Evolutionary conservation across 169 alveolate genomes (phyloP), one percentile per base, ranked within the genome.

Genomic region (Plasmodium chabaudi): DNA sequence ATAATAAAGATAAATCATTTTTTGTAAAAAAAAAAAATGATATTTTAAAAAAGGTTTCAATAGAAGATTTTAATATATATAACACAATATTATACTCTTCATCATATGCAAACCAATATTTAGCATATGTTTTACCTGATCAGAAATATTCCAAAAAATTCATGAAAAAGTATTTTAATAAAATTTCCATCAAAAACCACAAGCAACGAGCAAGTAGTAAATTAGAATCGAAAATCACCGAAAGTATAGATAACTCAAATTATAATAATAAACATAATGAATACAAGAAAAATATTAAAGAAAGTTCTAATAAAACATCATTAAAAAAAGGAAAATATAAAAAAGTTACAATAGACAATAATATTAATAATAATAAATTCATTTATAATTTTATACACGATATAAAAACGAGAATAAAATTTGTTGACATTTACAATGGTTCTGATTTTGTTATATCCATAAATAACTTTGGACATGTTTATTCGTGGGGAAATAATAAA

Each of bases 381-480:
- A 75, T 75, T 19, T 75, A 75, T 57, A 75, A 75, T 75, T 75
- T 75, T 75, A 75, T 75, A 63, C 69, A 61, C 51, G 88, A 75
- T 46, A 75, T 75, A 23, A 75, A 75, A 75, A 75, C 46, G 44
- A 75, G 88, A 75, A 69, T 75, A 46, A 75, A 75, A 63, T 75
- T 75, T 75, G 42, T 47, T 64, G 88, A 75, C 51, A 75, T 75
- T 64, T 75, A 61, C 57, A 75, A 75, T 47, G 88, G 88, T 47
- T 51, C 88, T 47, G 88, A 75, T 57, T 75, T 75, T 64, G 75
- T 75, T 19, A 75, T 75, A 63, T 75, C 88, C 59, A 75, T 75
- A 61, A 75, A 75, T 57, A 75, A 75, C 63, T 75, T 75, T 61
- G 88, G 88, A 39, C 88, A 75, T 75, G 88, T 75, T 56, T 75